Evolutionary conservation across 2,329 filamentous ascomycete species (phyloP), one percentile per base, ranked within the genome.

Genomic region (Emericellopsis atlantica): DNA sequence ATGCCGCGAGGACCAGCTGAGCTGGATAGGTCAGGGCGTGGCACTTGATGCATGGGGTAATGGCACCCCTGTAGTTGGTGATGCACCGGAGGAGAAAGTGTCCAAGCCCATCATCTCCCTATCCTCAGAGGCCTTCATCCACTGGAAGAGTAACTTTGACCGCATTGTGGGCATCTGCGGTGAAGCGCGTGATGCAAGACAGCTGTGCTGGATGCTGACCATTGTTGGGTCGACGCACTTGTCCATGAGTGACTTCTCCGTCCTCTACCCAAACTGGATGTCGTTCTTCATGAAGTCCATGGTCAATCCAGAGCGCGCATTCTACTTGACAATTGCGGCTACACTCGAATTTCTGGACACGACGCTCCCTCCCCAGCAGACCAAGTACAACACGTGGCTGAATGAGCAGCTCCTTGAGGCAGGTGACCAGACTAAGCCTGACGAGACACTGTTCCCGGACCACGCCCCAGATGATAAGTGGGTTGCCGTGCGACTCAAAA

Each of bases 81-180:
- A 70, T 24, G 60, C 65, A 15, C 58, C 62, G 1, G 49, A 62
- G 4, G 61, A 70, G 42, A 61, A 64, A 14, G 56, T 69, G 6
- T 59, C 62, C 32, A 65, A 69, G 11, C 79, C 79, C 5, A 51
- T 83, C 7, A 63, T 84, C 6, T 73, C 72, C 4, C 76, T 84
- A 51, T 80, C 79, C 38, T 75, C 70, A 6, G 79, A 84, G 54
- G 79, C 76, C 0, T 83, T 83, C 58, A 81, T 81, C 65, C 79
- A 82, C 56, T 83, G 79, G 79, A 67, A 72, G 18, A 63, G 67
- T 3, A 84, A 82, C 45, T 80, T 79, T 50, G 59, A 74, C 33
- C 65, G 70, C 31, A 66, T 81, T 9, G 64, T 70, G 45, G 60
- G 64, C 1, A 60, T 83, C 14, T 73, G 76, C 52, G 58, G 68